Evolutionary conservation across 495 filamentous ascomycete genomes (phyloP).

Genomic region (Staphylotrichum longicolle): DNA sequence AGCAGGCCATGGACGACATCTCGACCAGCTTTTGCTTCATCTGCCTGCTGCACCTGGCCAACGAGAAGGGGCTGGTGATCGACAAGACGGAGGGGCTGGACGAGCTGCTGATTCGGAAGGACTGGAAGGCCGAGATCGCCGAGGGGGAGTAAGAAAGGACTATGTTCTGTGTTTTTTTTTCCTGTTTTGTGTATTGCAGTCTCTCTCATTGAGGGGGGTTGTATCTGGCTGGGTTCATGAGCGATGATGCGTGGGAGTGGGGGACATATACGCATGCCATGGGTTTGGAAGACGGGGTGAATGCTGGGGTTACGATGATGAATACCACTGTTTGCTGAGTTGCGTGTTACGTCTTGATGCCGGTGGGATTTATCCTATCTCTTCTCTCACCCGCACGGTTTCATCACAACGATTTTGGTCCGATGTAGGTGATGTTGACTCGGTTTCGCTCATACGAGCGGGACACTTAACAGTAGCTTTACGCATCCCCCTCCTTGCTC

Average conservation of each 20-base stretch:
- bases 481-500: neutral
- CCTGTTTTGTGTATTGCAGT: too few species aligned
- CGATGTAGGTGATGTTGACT: too few species aligned
- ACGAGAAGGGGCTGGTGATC: constrained; percentile 88
- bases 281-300: neutral
- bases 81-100: constrained; percentile 55
- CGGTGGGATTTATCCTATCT: too few species aligned
- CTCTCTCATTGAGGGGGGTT: neutral
- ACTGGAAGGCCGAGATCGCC: constrained; percentile 53
- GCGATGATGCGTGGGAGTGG: neutral
- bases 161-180: neutral
- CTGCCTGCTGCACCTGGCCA: constrained; percentile 90
- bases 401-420: too few species aligned
- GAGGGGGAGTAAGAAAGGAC: constrained; percentile 30
- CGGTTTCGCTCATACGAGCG: too few species aligned
- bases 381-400: too few species aligned
- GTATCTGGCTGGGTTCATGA: neutral
- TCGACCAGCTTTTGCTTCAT: constrained; percentile 98
- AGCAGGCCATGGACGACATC: constrained; percentile 84
- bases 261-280: neutral
- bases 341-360: neutral
- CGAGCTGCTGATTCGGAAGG: constrained; percentile 57
- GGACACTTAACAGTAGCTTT: neutral
- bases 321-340: neutral
- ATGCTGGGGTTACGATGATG: constrained; percentile 6